phyloP scores from a whole-genome alignment of 352 stramenopile genomes.

The Pythium aristosporum region DNA sequence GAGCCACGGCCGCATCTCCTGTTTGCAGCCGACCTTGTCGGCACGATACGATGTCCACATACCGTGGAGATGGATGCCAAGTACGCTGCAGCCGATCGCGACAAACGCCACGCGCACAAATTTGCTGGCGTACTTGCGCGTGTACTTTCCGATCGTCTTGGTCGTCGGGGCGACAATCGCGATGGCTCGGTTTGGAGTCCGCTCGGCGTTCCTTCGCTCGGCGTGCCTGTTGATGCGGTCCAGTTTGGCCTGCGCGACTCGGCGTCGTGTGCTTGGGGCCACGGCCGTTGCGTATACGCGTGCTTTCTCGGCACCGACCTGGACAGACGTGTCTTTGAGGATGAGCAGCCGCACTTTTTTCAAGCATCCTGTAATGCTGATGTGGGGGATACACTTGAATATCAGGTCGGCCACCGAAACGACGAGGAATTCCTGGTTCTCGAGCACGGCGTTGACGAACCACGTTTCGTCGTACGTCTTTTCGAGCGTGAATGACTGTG shows the following conservation, averaged over 20 bases:
- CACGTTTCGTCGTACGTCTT: conserved; percentile 39
- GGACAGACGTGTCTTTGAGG: conserved; percentile 19
- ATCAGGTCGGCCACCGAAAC: conserved; percentile 20
- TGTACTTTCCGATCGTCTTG: neutral
- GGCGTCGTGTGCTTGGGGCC: conserved; percentile 2
- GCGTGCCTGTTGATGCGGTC: conserved; percentile 23
- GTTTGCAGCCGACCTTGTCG: conserved; percentile 21
- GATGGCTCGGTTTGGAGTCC: neutral
- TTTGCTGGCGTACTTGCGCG: conserved; percentile 32
- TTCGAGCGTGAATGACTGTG: conserved; percentile 29
- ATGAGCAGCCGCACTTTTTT: conserved; percentile 25
- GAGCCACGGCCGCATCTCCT: conserved; percentile 31
- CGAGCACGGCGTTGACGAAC: conserved; percentile 42
- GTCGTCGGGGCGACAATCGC: neutral
- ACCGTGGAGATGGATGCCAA: conserved; percentile 20
- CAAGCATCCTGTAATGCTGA: conserved; percentile 25
- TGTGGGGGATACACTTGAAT: conserved; percentile 28
- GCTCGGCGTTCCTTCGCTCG: conserved; percentile 1
- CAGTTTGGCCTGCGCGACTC: conserved; percentile 15
- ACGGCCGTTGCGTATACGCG: conserved; percentile 11
- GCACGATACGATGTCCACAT: conserved; percentile 13
- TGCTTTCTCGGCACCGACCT: neutral
- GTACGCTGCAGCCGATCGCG: conserved; percentile 1
- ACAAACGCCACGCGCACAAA: conserved; percentile 28
- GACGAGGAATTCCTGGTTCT: conserved; percentile 44